Base-by-base conservation (phyloP, 1,139 yeast genomes). In the Suhomyces atakaporum region DNA sequence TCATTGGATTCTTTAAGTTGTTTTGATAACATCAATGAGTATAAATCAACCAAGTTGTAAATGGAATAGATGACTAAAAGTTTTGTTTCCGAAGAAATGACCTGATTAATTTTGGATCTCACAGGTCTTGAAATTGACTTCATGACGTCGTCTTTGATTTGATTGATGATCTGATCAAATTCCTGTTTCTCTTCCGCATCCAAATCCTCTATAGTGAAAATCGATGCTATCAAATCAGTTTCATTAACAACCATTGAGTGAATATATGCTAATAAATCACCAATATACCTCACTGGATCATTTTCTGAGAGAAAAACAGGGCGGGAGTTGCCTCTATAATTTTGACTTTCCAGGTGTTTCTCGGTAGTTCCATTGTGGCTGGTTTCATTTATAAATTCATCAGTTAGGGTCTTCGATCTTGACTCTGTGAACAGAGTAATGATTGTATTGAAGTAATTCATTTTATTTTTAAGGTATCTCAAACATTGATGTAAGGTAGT, bases 191-290 rank as follows among this genome's bases (percentile, higher is more conserved):
- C 45, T 11, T 40, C 13, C 6, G 47, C 47, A 18, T 47, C 54
- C 19, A 43, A 29, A 3, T 50, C 50, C 4, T 52, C 56, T 7
- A 55, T 37, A 7, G 58, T 51, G 42, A 71, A 68, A 3, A 71
- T 58, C 25, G 60, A 73, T 6, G 74, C 73, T 11, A 92, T 73
- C 24, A 84, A 73, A 54, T 94, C 98, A 25, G 80, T 73, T 58
- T 94, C 98, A 58, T 87, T 86, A 4, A 89, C 95, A 23, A 90
- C 81, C n/a, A 88, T 75, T 0, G 94, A 78, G 54, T 94, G 97
- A 10, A 90, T 74, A 65, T 87, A 86, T 1, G 98, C 98, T 30
- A 92, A 64, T 21, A 92, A 73, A 56, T 89, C 97, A 18, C 97
- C 96, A 13, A 87, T 73, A 49, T 81, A 89, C 40, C 96, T 69